Evolutionary conservation across 208 protist species (phyloP), one percentile per base, ranked within the genome.

Genomic region (Leishmania guyanensis): DNA sequence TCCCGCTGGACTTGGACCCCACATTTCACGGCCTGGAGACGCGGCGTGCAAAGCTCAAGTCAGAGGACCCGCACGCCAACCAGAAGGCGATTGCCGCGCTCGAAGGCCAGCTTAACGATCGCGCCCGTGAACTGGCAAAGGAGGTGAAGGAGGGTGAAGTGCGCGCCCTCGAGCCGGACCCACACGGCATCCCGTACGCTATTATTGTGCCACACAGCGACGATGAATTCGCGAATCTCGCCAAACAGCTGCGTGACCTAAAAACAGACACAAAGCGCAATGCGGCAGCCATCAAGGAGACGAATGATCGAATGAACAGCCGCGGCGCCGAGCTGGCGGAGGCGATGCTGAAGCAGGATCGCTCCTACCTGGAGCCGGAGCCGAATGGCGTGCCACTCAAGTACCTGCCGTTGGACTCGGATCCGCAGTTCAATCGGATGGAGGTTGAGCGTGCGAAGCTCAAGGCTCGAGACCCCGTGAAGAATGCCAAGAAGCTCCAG

Each of bases 361-460:
- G 91, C 75, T 84, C 58, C 77, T 94, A 91, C 84, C 83, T 97
- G 29, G 87, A 86, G 73, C 73, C 75, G 46, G 43, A 90, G 62
- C 86, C 88, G 62, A 88, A 91, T 69, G 92, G 86, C n/a, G 89
- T 97, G 65, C 81, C 86, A 22, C 70, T 94, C 29, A 80, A 79
- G 20, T 81, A 86, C 77, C 87, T 97, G 64, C 91, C 91, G 1
- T 78, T 97, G 9, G 83, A 90, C 76, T 85, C n/a, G 26, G 94
- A 97, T 70, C 81, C 82, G 26, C 68, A 84, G 53, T 97, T 95
- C 86, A 91, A 88, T 72, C 79, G 80, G 33, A 62, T 95, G 79
- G 94, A 97, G 87, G 78, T 84, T 33, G 86, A 96, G 84, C 91
- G 94, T 5, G 88, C 90, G 51, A 90, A 82, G 65, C 85, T 95